Conservation (phyloP, 2,329 filamentous ascomycete species). For the Penicillium sp. region DNA sequence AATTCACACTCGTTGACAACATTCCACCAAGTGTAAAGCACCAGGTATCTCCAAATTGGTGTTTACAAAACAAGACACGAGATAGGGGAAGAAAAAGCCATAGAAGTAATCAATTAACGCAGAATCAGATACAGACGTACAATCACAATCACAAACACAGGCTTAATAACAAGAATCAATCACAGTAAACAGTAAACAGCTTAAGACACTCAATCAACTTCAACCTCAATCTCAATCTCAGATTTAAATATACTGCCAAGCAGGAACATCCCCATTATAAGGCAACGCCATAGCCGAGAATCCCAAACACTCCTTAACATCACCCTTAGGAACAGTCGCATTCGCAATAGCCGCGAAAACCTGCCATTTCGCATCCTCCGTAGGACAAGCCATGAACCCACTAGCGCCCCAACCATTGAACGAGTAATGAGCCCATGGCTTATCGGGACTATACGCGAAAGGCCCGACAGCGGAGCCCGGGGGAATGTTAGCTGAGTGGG, state of each 20-base stretch:
- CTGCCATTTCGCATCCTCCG: constrained; percentile 36
- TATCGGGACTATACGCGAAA: constrained; percentile 45
- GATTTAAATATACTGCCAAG: constrained; percentile 46
- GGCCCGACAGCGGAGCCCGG: constrained; percentile 52
- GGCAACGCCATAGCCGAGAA: constrained; percentile 41
- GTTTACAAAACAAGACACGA: no score
- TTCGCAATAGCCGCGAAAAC: constrained; percentile 45
- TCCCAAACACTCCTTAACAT: constrained; percentile 40
- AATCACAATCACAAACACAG: neutral
- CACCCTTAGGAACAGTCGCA: constrained; percentile 42
- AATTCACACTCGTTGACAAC: no score
- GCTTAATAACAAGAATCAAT: no score
- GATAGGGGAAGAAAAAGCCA: no score
- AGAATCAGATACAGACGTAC: no score
- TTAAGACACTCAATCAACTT: no score
- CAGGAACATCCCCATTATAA: constrained; percentile 29
- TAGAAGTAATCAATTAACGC: no score
- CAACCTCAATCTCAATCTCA: neutral
- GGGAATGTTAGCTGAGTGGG: constrained; percentile 58
- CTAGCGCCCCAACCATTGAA: constrained; percentile 38
- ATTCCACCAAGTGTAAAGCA: no score
- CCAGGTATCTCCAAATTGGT: no score
- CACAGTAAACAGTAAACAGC: no score
- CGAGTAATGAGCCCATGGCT: constrained; percentile 31
- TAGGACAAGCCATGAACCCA: constrained; percentile 49